Conservation (phyloP, 768 basidiomycete species). For the Kondoa subrosea region DNA sequence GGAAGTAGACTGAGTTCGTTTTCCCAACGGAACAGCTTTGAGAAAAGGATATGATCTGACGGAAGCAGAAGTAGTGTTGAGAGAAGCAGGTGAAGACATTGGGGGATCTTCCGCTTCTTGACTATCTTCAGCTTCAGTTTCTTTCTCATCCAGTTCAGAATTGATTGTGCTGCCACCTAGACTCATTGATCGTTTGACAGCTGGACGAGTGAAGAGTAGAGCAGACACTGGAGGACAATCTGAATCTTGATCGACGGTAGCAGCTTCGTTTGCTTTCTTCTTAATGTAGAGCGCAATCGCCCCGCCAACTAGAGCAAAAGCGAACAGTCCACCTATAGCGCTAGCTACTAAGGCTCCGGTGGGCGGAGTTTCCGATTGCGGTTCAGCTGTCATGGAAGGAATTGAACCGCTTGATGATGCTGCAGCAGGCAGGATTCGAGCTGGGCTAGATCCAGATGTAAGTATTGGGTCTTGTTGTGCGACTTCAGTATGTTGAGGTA, state of each 20-base stretch:
- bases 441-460: background rate
- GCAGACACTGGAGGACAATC: constrained; percentile 14
- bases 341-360: background rate
- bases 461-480: background rate
- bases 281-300: background rate
- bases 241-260: background rate
- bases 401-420: background rate
- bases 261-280: background rate
- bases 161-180: constrained; percentile 18
- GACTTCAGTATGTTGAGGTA: too few relatives aligned
- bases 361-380: background rate
- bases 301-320: background rate
- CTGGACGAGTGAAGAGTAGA: constrained; percentile 23
- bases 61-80: background rate
- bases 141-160: too few relatives aligned
- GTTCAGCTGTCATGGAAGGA: background rate
- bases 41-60: background rate
- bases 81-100: background rate
- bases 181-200: constrained; percentile 16
- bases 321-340: constrained; percentile 5
- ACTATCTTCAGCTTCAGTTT: too few relatives aligned
- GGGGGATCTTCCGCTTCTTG: background rate
- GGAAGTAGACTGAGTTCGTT: background rate
- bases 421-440: background rate
- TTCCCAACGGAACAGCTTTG: background rate